Evolutionary conservation across 805 yeast genomes (phyloP).

Genomic region (Lachancea kluyveri): DNA sequence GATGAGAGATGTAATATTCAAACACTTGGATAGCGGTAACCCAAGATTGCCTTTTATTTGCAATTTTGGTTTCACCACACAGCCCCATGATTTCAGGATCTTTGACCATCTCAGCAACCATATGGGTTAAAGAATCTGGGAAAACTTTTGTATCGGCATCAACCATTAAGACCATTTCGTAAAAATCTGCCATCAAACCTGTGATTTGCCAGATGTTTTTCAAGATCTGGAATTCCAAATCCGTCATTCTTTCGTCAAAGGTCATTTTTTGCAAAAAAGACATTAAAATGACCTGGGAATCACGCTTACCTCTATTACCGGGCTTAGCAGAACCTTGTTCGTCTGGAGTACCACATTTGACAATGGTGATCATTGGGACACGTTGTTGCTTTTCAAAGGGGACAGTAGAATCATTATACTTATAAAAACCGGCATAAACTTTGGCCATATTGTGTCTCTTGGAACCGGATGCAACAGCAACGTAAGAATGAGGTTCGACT

Average conservation of each 20-base stretch:
- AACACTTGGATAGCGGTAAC: constrained; percentile 91
- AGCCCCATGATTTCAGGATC: constrained; percentile 87
- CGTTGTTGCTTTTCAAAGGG: constrained; percentile 79
- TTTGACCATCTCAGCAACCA: constrained; percentile 83
- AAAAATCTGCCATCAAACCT: constrained; percentile 76
- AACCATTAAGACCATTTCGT: constrained; percentile 83
- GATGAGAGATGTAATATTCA: constrained; percentile 90
- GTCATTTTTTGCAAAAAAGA: constrained; percentile 81
- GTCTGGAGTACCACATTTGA: constrained; percentile 82
- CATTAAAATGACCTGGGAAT: constrained; percentile 87
- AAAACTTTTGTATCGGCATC: constrained; percentile 90
- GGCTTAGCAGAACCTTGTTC: constrained; percentile 70
- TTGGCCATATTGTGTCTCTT: constrained; percentile 98
- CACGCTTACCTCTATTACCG: constrained; percentile 95
- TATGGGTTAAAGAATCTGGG: constrained; percentile 84
- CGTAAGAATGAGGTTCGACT: constrained; percentile 79
- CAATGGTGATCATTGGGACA: constrained; percentile 72
- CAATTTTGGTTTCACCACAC: constrained; percentile 91
- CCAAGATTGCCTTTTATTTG: constrained; percentile 79
- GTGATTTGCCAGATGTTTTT: constrained; percentile 74
- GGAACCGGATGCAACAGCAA: constrained; percentile 90
- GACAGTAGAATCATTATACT: constrained; percentile 69
- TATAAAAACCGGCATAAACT: constrained; percentile 90
- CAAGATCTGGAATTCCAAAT: constrained; percentile 73
- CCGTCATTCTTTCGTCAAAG: constrained; percentile 92